Conservation (phyloP, 169 alveolate species). For the Plasmodium blacklocki region DNA sequence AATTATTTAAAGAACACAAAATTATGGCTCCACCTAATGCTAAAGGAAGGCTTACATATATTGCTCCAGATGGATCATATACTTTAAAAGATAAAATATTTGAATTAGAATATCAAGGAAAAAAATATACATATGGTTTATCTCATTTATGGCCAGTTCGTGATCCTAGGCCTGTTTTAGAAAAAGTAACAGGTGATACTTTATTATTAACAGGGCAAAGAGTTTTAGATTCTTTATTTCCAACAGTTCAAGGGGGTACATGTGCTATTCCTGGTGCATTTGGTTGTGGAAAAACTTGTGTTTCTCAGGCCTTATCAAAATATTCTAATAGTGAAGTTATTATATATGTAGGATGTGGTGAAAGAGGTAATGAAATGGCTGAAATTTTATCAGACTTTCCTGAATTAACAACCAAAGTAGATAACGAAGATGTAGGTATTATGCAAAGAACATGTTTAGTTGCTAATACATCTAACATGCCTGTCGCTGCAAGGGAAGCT, state of each 20-base stretch:
- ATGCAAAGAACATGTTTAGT: conserved; percentile 99
- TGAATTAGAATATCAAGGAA: conserved; percentile 93
- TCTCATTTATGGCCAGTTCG: conserved; percentile 99
- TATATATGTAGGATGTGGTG: conserved; percentile 99
- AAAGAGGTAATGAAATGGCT: conserved; percentile 99
- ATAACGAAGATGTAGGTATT: conserved; percentile 93
- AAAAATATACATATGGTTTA: conserved; percentile 91
- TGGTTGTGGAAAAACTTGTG: conserved; percentile 99
- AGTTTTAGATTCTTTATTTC: conserved; percentile 97
- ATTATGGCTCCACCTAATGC: conserved; percentile 98
- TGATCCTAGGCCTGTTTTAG: conserved; percentile 97
- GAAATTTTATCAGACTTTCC: conserved; percentile 99
- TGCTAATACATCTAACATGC: conserved; percentile 99
- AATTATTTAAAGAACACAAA: conserved; percentile 94
- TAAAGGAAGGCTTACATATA: conserved; percentile 94
- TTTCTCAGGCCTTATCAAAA: conserved; percentile 98
- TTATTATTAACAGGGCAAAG: conserved; percentile 99
- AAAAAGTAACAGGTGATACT: conserved; percentile 94
- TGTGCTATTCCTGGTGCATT: conserved; percentile 99
- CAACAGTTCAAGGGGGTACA: conserved; percentile 99
- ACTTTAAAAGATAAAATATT: conserved; percentile 90
- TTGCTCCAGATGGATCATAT: conserved; percentile 96
- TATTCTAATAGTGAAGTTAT: conserved; percentile 97
- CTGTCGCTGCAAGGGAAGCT: conserved; percentile 99
- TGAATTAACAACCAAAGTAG: conserved; percentile 94